These are phyloP conservation scores for Monilinia fructigena DNA, from an alignment of 2,329 filamentous ascomycete species.

Conservation along the genomic window DNA sequence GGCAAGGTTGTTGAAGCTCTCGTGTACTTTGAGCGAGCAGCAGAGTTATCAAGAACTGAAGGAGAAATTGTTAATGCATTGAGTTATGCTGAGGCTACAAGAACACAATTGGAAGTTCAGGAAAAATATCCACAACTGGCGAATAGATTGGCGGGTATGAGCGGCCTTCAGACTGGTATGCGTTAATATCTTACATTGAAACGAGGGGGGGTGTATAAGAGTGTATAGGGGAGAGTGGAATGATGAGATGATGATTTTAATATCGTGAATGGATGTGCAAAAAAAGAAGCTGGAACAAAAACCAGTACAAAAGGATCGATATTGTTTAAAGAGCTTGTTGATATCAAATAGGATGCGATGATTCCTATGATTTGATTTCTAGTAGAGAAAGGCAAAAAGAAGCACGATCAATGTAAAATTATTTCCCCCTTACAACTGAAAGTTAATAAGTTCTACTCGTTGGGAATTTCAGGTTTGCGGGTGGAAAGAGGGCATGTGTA, in stretches of 20 bases:
- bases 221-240: background rate
- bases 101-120: constrained; percentile 90
- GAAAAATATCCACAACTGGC: constrained; percentile 82
- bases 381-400: constrained; percentile 20
- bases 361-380: constrained; percentile 19
- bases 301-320: background rate
- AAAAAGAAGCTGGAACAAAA: background rate
- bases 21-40: constrained; percentile 94
- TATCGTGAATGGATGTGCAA: background rate
- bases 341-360: constrained; percentile 15
- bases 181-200: constrained; percentile 29
- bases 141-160: constrained; percentile 65
- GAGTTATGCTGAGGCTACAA: constrained; percentile 93
- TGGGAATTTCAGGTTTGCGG: background rate
- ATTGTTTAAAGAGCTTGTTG: constrained; percentile 7
- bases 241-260: background rate
- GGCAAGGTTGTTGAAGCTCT: constrained; percentile 94
- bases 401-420: constrained; percentile 18
- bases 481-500: background rate
- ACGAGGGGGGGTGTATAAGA: background rate
- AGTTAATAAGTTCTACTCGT: background rate
- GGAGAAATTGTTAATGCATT: constrained; percentile 95
- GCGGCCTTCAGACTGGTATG: constrained; percentile 38
- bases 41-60: constrained; percentile 90
- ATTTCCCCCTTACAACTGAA: background rate